Base-by-base conservation (phyloP, 2,329 filamentous ascomycete genomes). In the Ophiognomonia clavigignenti-juglandacearum region DNA sequence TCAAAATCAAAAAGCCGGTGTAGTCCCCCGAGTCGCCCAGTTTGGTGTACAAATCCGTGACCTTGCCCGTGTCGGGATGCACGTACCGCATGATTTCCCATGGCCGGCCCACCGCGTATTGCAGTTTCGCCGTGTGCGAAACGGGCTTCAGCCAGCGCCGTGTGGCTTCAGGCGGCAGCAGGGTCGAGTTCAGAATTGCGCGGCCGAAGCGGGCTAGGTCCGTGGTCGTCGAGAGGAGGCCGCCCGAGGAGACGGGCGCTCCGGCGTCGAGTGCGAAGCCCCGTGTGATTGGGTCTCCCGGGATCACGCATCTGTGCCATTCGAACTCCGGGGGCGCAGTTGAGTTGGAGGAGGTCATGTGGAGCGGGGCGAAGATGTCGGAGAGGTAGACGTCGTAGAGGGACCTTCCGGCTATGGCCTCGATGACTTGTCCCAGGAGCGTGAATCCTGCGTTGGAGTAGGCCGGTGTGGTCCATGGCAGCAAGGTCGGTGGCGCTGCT, bases 131-230 rank as follows among this genome's bases (percentile, higher is more conserved):
- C 3, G 65, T 69, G 53, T 66, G 64, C 2, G 66, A 53, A 6
- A 61, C 61, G 0, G 68, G 68, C 46, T 70, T 68, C 35, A 72
- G 54, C 68, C 68, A 72, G 38, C 58, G 61, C 9, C 63, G 59
- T 14, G 66, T 70, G 34, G 60, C 56, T 16, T 59, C 54, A 6
- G 51, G 32, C 13, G 57, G 27, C 4, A 72, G 56, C 6, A 72
- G 59, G 0, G 57, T 59, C 4, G 64, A 65, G 38, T 61, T 59
- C 2, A 71, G 56, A 26, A 71, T 70, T 20, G 64, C 59, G 37
- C 59, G 56, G 8, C 67, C 68, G n/a, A 68, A 55, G 13, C 53
- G 56, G 14, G 65, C 57, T 10, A 70, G 50, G 50, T 71, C 66
- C 41, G 58, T 61, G 6, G 59, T 53, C 2, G 60, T 62, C 20